Percentiles rank a stretch among this genome's conserved stretches.
These are phyloP conservation scores for Aspergillus steynii DNA, from an alignment of 495 filamentous ascomycete species.

Conservation along the genomic window DNA sequence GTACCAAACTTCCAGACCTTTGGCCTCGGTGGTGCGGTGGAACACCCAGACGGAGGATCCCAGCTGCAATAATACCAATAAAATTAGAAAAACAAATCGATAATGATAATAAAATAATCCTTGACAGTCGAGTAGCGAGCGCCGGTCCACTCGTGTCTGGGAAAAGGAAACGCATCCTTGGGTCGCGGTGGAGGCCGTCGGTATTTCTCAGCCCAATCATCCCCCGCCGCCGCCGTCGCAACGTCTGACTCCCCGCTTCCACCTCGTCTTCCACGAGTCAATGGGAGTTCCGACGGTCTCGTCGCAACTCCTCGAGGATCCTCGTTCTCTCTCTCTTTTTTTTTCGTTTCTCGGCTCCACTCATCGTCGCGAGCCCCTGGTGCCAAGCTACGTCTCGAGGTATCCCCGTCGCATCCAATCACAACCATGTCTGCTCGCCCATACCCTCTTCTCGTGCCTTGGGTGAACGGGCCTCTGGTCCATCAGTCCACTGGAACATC, in stretches of 20 bases:
- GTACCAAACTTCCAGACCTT: neutral
- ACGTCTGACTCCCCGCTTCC: neutral
- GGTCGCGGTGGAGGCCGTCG: neutral
- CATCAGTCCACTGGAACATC: slow-evolving; percentile 9
- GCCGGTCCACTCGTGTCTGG: neutral
- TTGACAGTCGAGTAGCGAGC: neutral
- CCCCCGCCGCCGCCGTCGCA: neutral
- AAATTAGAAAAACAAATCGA: too few relatives aligned
- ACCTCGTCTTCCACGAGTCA: neutral
- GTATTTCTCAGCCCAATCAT: neutral
- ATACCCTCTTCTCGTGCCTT: slow-evolving; percentile 6
- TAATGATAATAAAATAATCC: too few relatives aligned
- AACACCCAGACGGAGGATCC: too few relatives aligned
- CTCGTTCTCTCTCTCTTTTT: slow-evolving; percentile 12
- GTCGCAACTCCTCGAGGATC: neutral
- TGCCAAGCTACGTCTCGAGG: slow-evolving; percentile 21
- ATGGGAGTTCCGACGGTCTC: too few relatives aligned
- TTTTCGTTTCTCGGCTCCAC: neutral
- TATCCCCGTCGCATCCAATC: slow-evolving; percentile 6
- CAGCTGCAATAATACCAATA: too few relatives aligned
- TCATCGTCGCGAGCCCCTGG: slow-evolving; percentile 13
- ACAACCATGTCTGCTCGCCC: slow-evolving; percentile 16
- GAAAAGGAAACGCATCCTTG: neutral
- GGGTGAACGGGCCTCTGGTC: slow-evolving; percentile 22
- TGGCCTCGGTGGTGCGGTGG: too few relatives aligned